Evolutionary conservation across 2,329 filamentous ascomycete genomes (phyloP).

Genomic region (Neonectria coccinea): DNA sequence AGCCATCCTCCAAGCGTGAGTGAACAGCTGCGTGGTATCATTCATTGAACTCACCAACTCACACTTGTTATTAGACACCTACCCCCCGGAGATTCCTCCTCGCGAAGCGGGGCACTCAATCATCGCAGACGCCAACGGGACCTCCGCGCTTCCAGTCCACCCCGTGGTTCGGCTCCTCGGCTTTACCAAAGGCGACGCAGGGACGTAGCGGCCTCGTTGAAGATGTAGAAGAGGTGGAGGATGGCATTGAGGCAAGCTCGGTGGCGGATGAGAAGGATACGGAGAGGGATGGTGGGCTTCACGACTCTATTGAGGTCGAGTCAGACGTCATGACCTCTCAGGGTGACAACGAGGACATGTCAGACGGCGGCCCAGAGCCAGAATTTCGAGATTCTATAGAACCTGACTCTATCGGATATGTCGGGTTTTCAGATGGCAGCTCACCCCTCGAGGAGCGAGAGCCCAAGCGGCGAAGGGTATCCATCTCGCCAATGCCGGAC

Average conservation of each 20-base stretch:
- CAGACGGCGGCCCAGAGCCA: conserved; percentile 19
- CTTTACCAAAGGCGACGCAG: conserved; percentile 47
- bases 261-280: conserved; percentile 17
- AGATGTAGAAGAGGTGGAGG: conserved; percentile 49
- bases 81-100: conserved; percentile 55
- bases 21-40: background rate
- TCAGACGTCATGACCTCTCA: conserved; percentile 41
- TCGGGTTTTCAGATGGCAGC: conserved; percentile 14
- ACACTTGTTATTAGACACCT: conserved; percentile 50
- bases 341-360: conserved; percentile 17
- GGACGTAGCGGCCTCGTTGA: conserved; percentile 46
- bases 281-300: conserved; percentile 21
- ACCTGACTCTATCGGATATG: conserved; percentile 20
- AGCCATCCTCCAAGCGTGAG: conserved; percentile 45
- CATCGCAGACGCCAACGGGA: conserved; percentile 48
- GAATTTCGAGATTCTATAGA: conserved; percentile 15
- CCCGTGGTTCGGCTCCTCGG: conserved; percentile 53
- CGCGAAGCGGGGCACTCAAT: conserved; percentile 49
- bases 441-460: conserved; percentile 36
- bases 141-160: conserved; percentile 53
- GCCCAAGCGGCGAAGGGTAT: conserved; percentile 46
- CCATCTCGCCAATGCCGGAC: conserved; percentile 42
- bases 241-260: conserved; percentile 27
- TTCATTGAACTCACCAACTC: background rate
- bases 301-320: conserved; percentile 48